phyloP scores from a whole-genome alignment of 2,329 filamentous ascomycete genomes.

The Ascochyta koolunga region DNA sequence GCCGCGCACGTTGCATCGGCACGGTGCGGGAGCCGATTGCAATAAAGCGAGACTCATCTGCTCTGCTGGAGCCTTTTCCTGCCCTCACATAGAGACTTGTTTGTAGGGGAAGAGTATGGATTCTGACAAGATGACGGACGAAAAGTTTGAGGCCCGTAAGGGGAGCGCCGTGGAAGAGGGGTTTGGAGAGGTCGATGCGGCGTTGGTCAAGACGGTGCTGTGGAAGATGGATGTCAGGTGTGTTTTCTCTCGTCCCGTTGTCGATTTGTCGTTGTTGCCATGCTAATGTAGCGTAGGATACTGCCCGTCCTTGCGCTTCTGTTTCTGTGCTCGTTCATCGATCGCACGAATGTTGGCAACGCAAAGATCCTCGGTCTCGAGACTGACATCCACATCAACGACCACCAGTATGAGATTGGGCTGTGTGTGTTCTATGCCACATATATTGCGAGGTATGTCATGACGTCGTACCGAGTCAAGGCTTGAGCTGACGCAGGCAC shows the following conservation, averaged over 20 bases:
- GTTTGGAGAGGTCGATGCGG: conserved; percentile 12
- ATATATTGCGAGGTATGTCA: conserved; percentile 62
- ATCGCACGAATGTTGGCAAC: conserved; percentile 76
- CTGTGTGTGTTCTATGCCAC: conserved; percentile 70
- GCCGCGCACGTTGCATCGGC: conserved; percentile 1
- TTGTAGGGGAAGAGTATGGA: conserved; percentile 8
- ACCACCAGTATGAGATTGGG: conserved; percentile 68
- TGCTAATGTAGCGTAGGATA: conserved; percentile 52
- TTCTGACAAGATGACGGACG: conserved; percentile 32
- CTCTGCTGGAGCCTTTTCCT: not conserved
- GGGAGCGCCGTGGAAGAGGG: conserved; percentile 26
- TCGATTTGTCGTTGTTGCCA: not conserved
- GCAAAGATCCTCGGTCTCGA: conserved; percentile 70
- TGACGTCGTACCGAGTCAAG: not conserved
- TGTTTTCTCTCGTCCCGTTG: not conserved
- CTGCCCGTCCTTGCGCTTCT: conserved; percentile 68
- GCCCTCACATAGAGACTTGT: not conserved
- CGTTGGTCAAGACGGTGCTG: conserved; percentile 48
- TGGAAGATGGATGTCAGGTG: conserved; percentile 62
- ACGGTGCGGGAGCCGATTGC: not conserved
- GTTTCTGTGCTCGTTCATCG: conserved; percentile 69
- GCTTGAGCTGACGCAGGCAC: conserved; percentile 1
- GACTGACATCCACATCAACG: conserved; percentile 59
- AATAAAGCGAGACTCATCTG: not conserved
- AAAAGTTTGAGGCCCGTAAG: conserved; percentile 30